Evolutionary conservation across 2,329 filamentous ascomycete genomes (phyloP), one percentile per base, ranked within the genome.

Genomic region (Chaetomium olivaceum): DNA sequence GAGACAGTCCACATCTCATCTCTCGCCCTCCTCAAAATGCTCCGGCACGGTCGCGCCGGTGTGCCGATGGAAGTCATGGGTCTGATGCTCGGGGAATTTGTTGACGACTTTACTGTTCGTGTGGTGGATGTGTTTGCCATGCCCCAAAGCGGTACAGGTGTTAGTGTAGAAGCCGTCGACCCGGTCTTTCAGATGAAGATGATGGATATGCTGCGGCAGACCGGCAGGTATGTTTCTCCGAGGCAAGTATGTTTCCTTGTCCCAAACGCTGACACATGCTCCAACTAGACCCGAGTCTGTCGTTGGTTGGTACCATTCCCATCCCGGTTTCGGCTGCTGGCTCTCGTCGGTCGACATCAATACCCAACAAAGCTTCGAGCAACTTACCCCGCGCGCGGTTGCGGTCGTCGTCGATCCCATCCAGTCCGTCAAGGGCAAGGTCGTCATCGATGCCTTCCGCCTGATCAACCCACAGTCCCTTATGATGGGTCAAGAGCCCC

Each of bases 21-120:
- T 58, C 88, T 99, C 68, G 95, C 95, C 61, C 86, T 99, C 61
- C 85, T 99, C 74, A 99, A 99, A 86, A 99, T 99, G 95, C 85
- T 99, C 79, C 90, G 95, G 77, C 95, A 99, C 80, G 95, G 95
- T 70, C 91, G 95, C 72, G 95, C 95, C 50, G 95, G 95, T 82
- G 95, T 99, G 71, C 95, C 95, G 23, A 99, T 99, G 95, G 95
- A 99, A 84, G 95, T 99, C 78, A 99, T 99, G 95, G 95, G 95
- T 69, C 83, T 99, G 77, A 99, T 99, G 95, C 81, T 98, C 74
- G 95, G 95, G 78, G 95, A 98, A 79, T 98, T 99, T 73, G 94
- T 99, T 67, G 95, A 99, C 76, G 95, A 98, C 81, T 99, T 97
- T 81, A 99, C 95, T 66, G 95, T 99, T 69, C 90, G 94, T 72